Evolutionary conservation across 2,329 filamentous ascomycete species (phyloP), one percentile per base, ranked within the genome.

Genomic region (Trichoderma pleuroti): DNA sequence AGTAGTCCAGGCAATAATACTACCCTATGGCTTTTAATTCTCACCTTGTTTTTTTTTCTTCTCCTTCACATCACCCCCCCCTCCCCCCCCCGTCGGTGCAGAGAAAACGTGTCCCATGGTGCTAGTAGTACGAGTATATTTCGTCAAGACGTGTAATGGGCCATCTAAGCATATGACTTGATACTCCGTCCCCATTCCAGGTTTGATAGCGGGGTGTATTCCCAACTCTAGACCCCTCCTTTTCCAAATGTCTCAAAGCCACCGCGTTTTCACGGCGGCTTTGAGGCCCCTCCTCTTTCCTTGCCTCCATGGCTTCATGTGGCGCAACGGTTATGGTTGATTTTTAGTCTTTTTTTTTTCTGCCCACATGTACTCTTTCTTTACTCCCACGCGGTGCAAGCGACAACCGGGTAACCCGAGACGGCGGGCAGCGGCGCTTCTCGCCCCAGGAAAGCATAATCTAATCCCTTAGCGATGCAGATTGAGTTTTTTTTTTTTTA

Each of bases 371-470:
- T 8, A n/a, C 5, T 8, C 21, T 49, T n/a, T n/a, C 9, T 6
- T 24, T 67, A 21, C 36, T 42, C 32, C 49, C 64, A 59, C 64
- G 64, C 34, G 34, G 34, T 16, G 34, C n/a, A n/a, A 49, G 64
- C 64, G 34, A 67, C 34, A 46, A 39, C 64, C 64, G 52, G 64
- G 34, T 59, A 24, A 30, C n/a, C 64, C 64, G 64, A 67, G 36
- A 59, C 54, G 42, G 64, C n/a, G 64, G 64, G 54, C 36, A 36
- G 46, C 52, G 64, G 64, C 64, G 64, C 36, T n/a, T 28, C n/a
- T 24, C 42, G 39, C 39, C 18, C 39, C 18, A 26, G 26, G 32
- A 56, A 56, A 56, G 63, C 30, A 34, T 62, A 46, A 42, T 28
- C 18, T 36, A 11, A 49, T 12, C 14, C 46, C 11, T 24, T 14